A percentile compares a stretch with the other conserved stretches of the same genome.
Evolutionary conservation across 495 filamentous ascomycete species (phyloP).

Genomic region (Polyplosphaeria fusca): DNA sequence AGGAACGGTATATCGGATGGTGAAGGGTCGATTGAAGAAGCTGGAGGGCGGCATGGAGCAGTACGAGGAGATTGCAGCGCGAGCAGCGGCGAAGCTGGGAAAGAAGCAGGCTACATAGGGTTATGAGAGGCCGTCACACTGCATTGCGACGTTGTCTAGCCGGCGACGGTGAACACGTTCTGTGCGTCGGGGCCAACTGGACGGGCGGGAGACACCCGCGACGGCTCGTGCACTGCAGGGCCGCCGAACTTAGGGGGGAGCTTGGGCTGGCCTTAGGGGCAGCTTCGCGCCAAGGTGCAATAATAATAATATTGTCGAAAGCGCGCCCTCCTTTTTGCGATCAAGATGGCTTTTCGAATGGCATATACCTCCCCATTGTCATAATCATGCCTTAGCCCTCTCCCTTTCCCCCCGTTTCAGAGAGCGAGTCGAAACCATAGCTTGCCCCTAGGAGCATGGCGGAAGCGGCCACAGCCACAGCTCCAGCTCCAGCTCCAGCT

Average conservation of each 20-base stretch:
- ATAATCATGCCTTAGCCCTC: constrained; percentile 26
- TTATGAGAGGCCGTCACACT: not conserved
- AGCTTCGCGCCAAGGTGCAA: constrained; percentile 5
- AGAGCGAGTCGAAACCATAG: not conserved
- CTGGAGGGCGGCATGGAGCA: constrained; percentile 40
- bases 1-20: constrained; percentile 36
- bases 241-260: not conserved
- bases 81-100: constrained; percentile 26
- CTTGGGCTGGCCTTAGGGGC: constrained; percentile 17
- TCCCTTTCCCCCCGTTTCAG: constrained; percentile 14
- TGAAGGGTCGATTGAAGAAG: constrained; percentile 37
- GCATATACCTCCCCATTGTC: constrained; percentile 11
- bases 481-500: too few species aligned
- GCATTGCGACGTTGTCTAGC: not conserved
- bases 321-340: constrained; percentile 1
- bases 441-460: constrained; percentile 1
- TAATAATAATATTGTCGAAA: constrained; percentile 14
- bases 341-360: constrained; percentile 3
- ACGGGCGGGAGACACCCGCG: not conserved
- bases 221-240: not conserved
- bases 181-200: not conserved
- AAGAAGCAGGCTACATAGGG: constrained; percentile 14
- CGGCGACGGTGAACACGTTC: not conserved
- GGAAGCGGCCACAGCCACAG: constrained; percentile 11
- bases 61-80: constrained; percentile 39